These are phyloP conservation scores for Amphichorda felina DNA, from an alignment of 2,329 filamentous ascomycete species.

Conservation along the genomic window DNA sequence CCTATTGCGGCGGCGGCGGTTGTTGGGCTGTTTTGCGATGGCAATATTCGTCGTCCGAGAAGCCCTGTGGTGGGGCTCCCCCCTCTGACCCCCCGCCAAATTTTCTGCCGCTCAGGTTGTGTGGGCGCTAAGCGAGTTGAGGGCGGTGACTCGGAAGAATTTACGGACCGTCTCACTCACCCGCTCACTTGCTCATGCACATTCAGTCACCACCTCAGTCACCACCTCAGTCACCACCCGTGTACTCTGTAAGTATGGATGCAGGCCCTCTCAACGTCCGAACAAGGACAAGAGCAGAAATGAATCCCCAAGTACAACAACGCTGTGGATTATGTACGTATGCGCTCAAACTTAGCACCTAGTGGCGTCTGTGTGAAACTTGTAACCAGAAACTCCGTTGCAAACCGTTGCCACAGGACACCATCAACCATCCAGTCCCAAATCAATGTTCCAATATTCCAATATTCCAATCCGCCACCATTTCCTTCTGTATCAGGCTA, in stretches of 20 bases:
- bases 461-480: too few species aligned
- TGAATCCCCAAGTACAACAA: too few species aligned
- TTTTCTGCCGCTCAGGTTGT: constrained; percentile 23
- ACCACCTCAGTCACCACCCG: too few species aligned
- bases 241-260: too few species aligned
- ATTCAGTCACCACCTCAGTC: too few species aligned
- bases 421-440: not conserved
- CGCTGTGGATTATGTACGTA: too few species aligned
- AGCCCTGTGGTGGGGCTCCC: constrained; percentile 25
- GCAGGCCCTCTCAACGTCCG: too few species aligned
- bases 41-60: constrained; percentile 13
- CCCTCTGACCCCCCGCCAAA: constrained; percentile 20
- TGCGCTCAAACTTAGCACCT: too few species aligned
- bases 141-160: constrained; percentile 19
- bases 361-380: not conserved
- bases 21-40: constrained; percentile 1
- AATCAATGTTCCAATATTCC: too few species aligned
- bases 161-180: constrained; percentile 3
- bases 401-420: not conserved
- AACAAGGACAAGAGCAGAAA: too few species aligned
- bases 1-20: not conserved
- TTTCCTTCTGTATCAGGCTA: too few species aligned
- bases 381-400: not conserved
- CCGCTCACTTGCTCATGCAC: not conserved
- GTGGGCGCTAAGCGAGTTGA: constrained; percentile 26